Percentiles rank a stretch among this genome's conserved stretches.
Evolutionary conservation across 139 green algal species (phyloP).

Genomic region (Micractinium conductrix): DNA sequence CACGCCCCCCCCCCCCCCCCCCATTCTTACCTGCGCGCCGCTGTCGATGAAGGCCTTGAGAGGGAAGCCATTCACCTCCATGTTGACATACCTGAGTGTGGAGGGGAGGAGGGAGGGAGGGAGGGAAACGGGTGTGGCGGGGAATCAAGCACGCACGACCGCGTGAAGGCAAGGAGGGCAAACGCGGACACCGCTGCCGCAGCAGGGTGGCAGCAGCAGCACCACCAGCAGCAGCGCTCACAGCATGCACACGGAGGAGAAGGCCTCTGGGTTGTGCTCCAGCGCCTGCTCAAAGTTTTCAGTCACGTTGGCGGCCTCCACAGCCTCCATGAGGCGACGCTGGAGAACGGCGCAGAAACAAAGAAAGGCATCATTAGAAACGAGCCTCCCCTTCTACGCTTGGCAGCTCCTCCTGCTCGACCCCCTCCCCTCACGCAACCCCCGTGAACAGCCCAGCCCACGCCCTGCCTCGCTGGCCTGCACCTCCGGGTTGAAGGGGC

Average conservation of each 20-base stretch:
- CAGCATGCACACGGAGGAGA: conserved; percentile 81
- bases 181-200: not conserved
- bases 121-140: not conserved
- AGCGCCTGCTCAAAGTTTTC: conserved; percentile 83
- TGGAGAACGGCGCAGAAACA: not conserved
- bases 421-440: too few relatives aligned
- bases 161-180: not conserved
- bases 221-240: not conserved
- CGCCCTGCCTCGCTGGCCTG: too few relatives aligned
- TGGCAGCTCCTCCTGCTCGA: too few relatives aligned
- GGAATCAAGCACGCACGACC: not conserved
- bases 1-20: not conserved
- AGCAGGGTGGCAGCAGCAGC: not conserved
- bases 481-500: too few relatives aligned
- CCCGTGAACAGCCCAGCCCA: too few relatives aligned
- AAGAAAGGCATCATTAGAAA: not conserved
- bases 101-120: not conserved
- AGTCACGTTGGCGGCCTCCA: conserved; percentile 88
- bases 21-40: conserved; percentile 73
- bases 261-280: conserved; percentile 92
- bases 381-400: not conserved
- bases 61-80: conserved; percentile 80
- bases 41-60: conserved; percentile 87
- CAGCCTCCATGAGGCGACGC: conserved; percentile 86
- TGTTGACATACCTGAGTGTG: conserved; percentile 70